Base-by-base conservation (phyloP, 352 stramenopile genomes). In the Pythium rhizo-oryzae region DNA sequence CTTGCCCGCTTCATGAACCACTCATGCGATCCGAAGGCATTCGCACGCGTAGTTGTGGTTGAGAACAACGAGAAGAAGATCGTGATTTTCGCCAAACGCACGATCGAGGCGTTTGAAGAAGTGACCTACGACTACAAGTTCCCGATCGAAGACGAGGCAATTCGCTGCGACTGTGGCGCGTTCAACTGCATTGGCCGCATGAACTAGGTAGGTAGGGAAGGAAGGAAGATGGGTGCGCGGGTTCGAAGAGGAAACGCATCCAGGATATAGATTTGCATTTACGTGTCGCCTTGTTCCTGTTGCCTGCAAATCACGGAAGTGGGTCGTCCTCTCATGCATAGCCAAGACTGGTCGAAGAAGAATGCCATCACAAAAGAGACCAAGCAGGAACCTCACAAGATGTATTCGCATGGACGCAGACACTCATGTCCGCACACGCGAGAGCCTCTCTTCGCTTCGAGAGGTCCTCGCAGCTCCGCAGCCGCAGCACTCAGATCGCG, bases 81-180 rank as follows among this genome's bases (percentile, higher is more conserved):
- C 49, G 90, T 98, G 52, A 98, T 99, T 41, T 98, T 98, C 70
- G 92, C 94, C 9, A 97, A 97, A 62, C 76, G 80, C 58, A 82
- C 95, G 19, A 97, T 99, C 70, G 82, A 92, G 4, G 80, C 82
- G 33, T 95, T 94, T 15, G 95, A 98, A 65, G 96, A 99, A 69
- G 92, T 98, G 51, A 98, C 92, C 37, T 98, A 98, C 75, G 93
- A 98, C 67, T 99, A 99, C 85, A 98, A 99, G 75, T 99, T 99
- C 74, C 95, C 94, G 21, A 97, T 98, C 59, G 96, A 98, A 77
- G 96, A 98, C 76, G 92, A 97, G 62, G 94, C 90, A 18, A 90
- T 99, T 39, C 86, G 81, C 13, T 99, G 94, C 62, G 94, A 97
- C 61, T 98, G 96, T 74, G 96, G 94, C 15, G 92, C 94, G 19